Percentiles rank a stretch among this genome's conserved stretches.
These are phyloP conservation scores for Leccinum fuscescens DNA, from an alignment of 1,284 basidiomycete species.

Conservation along the genomic window DNA sequence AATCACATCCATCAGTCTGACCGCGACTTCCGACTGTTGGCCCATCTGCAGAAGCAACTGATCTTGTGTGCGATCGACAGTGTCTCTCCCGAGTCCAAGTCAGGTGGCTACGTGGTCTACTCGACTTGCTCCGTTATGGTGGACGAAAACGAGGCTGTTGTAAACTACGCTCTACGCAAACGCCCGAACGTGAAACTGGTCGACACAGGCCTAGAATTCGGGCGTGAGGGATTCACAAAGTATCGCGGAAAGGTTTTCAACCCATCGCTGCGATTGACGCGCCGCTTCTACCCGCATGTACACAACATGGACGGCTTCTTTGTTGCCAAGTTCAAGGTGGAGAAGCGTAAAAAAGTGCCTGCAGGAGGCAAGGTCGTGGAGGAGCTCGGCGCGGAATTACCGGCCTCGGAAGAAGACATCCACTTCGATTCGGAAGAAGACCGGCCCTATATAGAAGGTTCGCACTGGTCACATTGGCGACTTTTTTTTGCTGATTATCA, in stretches of 20 bases:
- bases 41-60: constrained; percentile 97
- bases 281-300: constrained; percentile 88
- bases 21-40: constrained; percentile 91
- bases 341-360: constrained; percentile 63
- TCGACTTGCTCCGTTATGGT: constrained; percentile 98
- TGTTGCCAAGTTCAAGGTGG: constrained; percentile 97
- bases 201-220: constrained; percentile 91
- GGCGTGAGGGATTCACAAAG: constrained; percentile 86
- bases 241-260: constrained; percentile 91
- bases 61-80: constrained; percentile 98
- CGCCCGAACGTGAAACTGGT: constrained; percentile 94
- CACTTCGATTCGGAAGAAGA: constrained; percentile 74
- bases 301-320: constrained; percentile 99
- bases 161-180: constrained; percentile 97
- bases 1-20: constrained; percentile 60
- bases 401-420: constrained; percentile 33
- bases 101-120: constrained; percentile 95
- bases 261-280: constrained; percentile 77
- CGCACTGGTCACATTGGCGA: constrained; percentile 25
- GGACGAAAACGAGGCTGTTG: constrained; percentile 97
- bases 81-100: constrained; percentile 84
- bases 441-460: constrained; percentile 64
- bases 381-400: constrained; percentile 13
- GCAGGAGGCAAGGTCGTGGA: constrained; percentile 39
- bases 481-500: constrained; percentile 4